Base-by-base conservation (phyloP, 441 rosid genomes). In the Adansonia grandidieri region DNA sequence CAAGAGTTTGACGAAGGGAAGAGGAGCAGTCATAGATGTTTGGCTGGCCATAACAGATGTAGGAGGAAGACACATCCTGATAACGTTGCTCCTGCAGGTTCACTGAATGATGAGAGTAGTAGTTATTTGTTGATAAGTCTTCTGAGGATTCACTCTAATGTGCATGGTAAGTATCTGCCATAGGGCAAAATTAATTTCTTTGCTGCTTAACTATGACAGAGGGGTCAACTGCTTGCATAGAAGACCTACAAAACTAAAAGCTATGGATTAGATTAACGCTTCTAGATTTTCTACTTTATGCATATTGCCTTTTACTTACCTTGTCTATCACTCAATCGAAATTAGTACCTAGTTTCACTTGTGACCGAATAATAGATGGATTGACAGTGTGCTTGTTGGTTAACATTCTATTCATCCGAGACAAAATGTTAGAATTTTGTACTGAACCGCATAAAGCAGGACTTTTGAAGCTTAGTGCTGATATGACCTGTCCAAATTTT, bases 1-100 rank as follows among this genome's bases (percentile, higher is more conserved):
- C 83, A 87, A 83, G 88, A 85, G 79, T 87, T 87, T 77, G 90
- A 87, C 78, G 88, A 87, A 79, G 90, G 86, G 64, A 87, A 84
- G 79, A 79, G 88, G 80, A 87, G 90, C 73, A 86, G 88, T 71
- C 87, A 86, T 19, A 80, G 88, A 78, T 88, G 90, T 76, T 83
- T 87, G 79, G 88, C 86, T 19, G 88, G 90, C 67, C 90, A 87
- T 81, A 87, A 87, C 73, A 82, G 68, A 70, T 77, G 88, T 61
- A 84, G 90, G 83, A 84, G 87, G 84, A 85, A 87, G 81, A 67
- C 85, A 2, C 82, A 84, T 82, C 85, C 87, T 56, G 85, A 85
- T 50, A 82, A 74, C 71, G 72, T 45, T 5, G 81, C 78, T 58
- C 71, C 62, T 68, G 85, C 82, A 56, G 70, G 72, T 58, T 75